Evolutionary conservation across 2,329 filamentous ascomycete genomes (phyloP).

Genomic region (Aspergillus chevalieri): DNA sequence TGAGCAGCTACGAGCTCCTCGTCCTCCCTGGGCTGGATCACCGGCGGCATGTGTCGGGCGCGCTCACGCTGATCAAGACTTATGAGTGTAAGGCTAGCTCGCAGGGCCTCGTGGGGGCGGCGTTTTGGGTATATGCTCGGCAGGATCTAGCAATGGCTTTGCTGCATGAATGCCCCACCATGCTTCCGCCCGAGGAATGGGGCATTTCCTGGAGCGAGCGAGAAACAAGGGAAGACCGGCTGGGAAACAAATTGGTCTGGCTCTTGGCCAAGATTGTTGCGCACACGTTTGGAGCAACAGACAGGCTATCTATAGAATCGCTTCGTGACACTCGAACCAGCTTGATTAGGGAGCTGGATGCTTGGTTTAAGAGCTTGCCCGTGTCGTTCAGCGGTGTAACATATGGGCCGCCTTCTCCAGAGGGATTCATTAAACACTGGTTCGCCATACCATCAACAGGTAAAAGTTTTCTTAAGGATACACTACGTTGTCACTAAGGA

Average conservation of each 20-base stretch:
- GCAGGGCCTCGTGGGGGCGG: background rate
- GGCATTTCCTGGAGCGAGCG: background rate
- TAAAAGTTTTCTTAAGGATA: background rate
- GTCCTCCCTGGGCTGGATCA: conserved; percentile 1
- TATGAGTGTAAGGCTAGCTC: background rate
- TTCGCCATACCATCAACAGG: background rate
- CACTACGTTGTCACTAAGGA: background rate
- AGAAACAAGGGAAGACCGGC: background rate
- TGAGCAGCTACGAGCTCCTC: conserved; percentile 3
- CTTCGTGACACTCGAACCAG: background rate
- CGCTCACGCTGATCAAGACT: background rate
- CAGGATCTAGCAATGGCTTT: conserved; percentile 3
- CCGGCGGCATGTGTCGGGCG: conserved; percentile 1
- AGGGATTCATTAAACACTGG: background rate
- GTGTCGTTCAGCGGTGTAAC: background rate
- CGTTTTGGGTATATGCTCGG: conserved; percentile 2
- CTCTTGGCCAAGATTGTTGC: background rate
- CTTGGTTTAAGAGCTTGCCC: background rate
- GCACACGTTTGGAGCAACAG: background rate
- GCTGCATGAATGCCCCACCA: conserved; percentile 1
- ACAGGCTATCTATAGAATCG: background rate
- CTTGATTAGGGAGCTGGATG: background rate
- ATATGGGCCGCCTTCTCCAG: background rate
- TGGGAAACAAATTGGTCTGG: background rate
- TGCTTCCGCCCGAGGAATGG: background rate